Percentiles rank a stretch among this genome's conserved stretches.
phyloP scores from a whole-genome alignment of 208 protist genomes.

The Trypanosoma caninum region DNA sequence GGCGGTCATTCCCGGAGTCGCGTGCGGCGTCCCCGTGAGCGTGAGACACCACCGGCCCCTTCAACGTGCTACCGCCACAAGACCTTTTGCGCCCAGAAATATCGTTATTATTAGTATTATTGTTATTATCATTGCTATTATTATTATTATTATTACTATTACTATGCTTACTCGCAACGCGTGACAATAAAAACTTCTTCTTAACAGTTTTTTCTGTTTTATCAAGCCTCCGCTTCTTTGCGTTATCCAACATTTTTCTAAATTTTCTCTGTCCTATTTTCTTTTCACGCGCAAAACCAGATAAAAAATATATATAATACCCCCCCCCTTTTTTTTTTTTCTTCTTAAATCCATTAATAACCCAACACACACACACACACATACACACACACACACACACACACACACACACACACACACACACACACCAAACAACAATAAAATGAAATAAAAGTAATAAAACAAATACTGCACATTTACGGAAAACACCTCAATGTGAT shows the following conservation, averaged over 20 bases:
- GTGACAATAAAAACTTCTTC: not conserved
- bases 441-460: too few relatives aligned
- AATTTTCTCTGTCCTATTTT: conserved; percentile 2
- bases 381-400: not conserved
- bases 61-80: conserved; percentile 60
- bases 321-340: not conserved
- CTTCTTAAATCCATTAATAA: not conserved
- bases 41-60: conserved; percentile 75
- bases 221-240: conserved; percentile 1
- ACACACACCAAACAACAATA: not conserved
- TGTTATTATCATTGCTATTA: not conserved
- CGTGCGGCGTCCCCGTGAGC: conserved; percentile 32
- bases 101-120: conserved; percentile 22
- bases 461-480: too few relatives aligned
- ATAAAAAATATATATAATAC: too few relatives aligned
- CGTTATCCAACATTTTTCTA: conserved; percentile 1
- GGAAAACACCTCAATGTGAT: too few relatives aligned
- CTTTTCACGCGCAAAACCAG: not conserved
- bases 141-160: not conserved
- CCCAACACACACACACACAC: not conserved
- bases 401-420: not conserved
- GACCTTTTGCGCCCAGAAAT: too few relatives aligned
- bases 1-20: conserved; percentile 77
- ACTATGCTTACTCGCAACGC: not conserved
- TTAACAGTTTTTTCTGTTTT: conserved; percentile 1